Conservation (phyloP, 208 protist species). For the Herpetomonas tarakana region DNA sequence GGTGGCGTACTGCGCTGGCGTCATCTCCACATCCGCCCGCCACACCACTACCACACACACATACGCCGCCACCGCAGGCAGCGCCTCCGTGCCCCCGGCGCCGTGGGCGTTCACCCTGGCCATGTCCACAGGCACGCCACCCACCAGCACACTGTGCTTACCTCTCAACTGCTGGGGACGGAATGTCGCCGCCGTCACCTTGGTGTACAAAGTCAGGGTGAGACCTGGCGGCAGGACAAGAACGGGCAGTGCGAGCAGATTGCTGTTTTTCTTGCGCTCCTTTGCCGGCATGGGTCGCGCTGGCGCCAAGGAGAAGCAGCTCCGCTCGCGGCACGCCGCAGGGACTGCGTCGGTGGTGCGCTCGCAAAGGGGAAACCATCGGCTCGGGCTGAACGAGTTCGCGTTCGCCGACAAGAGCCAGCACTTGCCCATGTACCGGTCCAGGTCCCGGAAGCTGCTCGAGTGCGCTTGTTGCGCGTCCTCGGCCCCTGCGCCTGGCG, state of each 20-base stretch:
- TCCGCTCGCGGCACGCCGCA: not conserved
- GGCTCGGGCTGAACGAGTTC: constrained; percentile 26
- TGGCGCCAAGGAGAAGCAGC: not conserved
- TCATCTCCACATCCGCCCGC: constrained; percentile 26
- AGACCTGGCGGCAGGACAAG: constrained; percentile 9
- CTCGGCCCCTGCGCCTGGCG: not conserved
- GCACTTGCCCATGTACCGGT: constrained; percentile 16
- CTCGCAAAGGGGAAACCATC: constrained; percentile 15
- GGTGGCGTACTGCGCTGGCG: constrained; percentile 21
- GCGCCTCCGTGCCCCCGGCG: not conserved
- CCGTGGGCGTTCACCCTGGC: not conserved
- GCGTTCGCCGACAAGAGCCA: constrained; percentile 21
- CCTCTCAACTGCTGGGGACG: not conserved
- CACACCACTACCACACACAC: constrained; percentile 14
- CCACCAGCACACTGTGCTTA: constrained; percentile 1
- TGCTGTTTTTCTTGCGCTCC: constrained; percentile 4
- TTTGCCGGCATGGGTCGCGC: not conserved
- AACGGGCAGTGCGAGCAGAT: constrained; percentile 11
- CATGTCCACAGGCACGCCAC: constrained; percentile 13
- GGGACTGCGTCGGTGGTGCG: not conserved
- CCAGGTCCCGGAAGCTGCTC: not conserved
- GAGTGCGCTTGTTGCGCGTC: not conserved
- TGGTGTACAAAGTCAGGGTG: constrained; percentile 4
- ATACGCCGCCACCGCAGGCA: not conserved
- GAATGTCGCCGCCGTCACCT: constrained; percentile 4